phyloP scores from a whole-genome alignment of 768 basidiomycete species.

The Psilocybe subaeruginosa region DNA sequence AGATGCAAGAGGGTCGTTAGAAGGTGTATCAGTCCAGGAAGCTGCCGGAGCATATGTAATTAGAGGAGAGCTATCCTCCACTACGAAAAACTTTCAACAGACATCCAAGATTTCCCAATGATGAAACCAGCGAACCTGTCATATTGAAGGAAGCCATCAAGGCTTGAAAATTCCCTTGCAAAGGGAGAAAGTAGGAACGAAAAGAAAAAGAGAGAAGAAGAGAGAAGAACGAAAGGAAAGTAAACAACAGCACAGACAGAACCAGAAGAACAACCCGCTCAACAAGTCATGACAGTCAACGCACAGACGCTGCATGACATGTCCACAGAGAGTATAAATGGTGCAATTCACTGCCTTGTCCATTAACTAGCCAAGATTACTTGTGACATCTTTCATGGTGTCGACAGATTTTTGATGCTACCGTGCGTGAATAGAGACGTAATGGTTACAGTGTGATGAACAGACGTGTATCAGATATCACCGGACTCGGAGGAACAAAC shows the following conservation, averaged over 20 bases:
- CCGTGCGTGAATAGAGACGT: not conserved
- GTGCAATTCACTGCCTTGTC: not conserved
- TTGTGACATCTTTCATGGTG: not conserved
- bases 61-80: slow-evolving; percentile 60
- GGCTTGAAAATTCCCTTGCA: slow-evolving; percentile 29
- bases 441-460: not conserved
- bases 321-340: not conserved
- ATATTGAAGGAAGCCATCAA: slow-evolving; percentile 53
- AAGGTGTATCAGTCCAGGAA: slow-evolving; percentile 51
- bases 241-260: slow-evolving; percentile 14
- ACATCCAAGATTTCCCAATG: not conserved
- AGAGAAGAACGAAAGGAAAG: slow-evolving; percentile 25
- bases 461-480: not conserved
- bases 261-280: not conserved
- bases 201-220: slow-evolving; percentile 21
- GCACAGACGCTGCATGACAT: slow-evolving; percentile 3
- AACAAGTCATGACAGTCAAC: not conserved
- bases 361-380: not conserved
- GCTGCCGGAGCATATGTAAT: slow-evolving; percentile 51
- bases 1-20: slow-evolving; percentile 39
- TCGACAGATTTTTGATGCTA: slow-evolving; percentile 12
- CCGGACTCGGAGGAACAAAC: not conserved
- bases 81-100: slow-evolving; percentile 30
- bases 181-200: slow-evolving; percentile 23
- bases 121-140: slow-evolving; percentile 32